Evolutionary conservation across 495 filamentous ascomycete species (phyloP), one percentile per base, ranked within the genome.

Genomic region (Lasiosphaeria miniovina): DNA sequence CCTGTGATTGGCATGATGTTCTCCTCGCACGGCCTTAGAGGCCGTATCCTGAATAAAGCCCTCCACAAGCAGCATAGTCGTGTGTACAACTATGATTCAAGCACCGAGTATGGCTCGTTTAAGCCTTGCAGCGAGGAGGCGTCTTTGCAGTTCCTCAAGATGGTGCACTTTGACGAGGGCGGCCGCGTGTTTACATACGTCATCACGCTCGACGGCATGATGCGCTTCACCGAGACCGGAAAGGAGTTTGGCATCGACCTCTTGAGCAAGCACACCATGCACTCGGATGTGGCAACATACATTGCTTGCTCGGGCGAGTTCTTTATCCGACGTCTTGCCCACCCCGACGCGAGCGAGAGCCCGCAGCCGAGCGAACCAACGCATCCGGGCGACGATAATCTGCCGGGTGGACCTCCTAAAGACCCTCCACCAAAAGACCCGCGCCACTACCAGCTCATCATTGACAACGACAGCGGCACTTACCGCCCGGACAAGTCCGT

Each of bases 381-480:
- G 12, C 61, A 63, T 34, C 60, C 72, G 24, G 52, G 24, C 24
- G 24, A 61, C 41, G 56, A 62, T 53, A 55, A 45, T n/a, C 46
- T 76, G 2, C 67, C 72, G 6, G 71, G 71, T 0, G 71, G 76
- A 7, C 72, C 78, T 8, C 68, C 75, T 0, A 64, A 69, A 12
- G 71, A 79, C n/a, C 60, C 78, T 3, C 75, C 79, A 0, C 73
- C 78, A 1, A 65, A 64, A 6, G 80, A 91, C 57, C 89, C 90
- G 0, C 63, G 75, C 1, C 78, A 87, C 65, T 98, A 96, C 66
- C 87, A 94, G 67, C 82, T 98, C 4, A 80, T 94, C 54, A 96
- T 98, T 64, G 93, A 98, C 75, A 98, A 98, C 60, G 93, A 96
- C 71, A 89, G 84, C 65, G 93, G 93, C 12, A 98, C 93, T 0